Percentiles rank a stretch among this genome's conserved stretches.
These are phyloP conservation scores for Leccinum uliginosum DNA, from an alignment of 768 basidiomycete species.

Conservation along the genomic window DNA sequence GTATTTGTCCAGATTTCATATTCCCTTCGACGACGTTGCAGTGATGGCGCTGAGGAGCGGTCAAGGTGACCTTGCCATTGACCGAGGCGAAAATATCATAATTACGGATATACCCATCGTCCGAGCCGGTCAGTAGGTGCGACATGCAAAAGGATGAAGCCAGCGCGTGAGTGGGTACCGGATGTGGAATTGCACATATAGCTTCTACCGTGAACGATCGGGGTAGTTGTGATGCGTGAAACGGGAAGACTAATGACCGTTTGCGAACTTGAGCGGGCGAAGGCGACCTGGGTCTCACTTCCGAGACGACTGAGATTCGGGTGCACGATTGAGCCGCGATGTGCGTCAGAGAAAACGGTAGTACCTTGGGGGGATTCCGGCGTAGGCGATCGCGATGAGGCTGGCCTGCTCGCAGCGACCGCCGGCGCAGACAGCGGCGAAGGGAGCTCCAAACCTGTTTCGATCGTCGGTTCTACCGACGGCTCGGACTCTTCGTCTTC, in stretches of 20 bases:
- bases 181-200: conserved; percentile 87
- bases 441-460: conserved; percentile 27
- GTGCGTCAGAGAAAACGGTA: background rate
- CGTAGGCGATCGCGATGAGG: conserved; percentile 22
- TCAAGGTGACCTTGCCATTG: conserved; percentile 83
- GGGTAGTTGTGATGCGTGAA: conserved; percentile 33
- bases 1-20: conserved; percentile 82
- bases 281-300: conserved; percentile 37
- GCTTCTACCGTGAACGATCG: conserved; percentile 84
- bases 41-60: conserved; percentile 83
- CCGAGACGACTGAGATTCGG: conserved; percentile 15
- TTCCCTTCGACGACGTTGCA: conserved; percentile 89
- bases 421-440: conserved; percentile 27
- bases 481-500: conserved; percentile 47
- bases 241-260: conserved; percentile 35
- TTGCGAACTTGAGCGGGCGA: conserved; percentile 57
- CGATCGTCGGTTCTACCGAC: conserved; percentile 27
- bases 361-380: conserved; percentile 36
- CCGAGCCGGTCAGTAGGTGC: conserved; percentile 84
- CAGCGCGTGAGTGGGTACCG: conserved; percentile 82
- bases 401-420: conserved; percentile 10
- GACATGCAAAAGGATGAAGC: conserved; percentile 84
- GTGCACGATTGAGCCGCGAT: conserved; percentile 16
- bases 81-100: conserved; percentile 89
- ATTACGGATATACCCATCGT: conserved; percentile 90